Base-by-base conservation (phyloP, 805 yeast genomes). In the Yamadazyma laniorum region DNA sequence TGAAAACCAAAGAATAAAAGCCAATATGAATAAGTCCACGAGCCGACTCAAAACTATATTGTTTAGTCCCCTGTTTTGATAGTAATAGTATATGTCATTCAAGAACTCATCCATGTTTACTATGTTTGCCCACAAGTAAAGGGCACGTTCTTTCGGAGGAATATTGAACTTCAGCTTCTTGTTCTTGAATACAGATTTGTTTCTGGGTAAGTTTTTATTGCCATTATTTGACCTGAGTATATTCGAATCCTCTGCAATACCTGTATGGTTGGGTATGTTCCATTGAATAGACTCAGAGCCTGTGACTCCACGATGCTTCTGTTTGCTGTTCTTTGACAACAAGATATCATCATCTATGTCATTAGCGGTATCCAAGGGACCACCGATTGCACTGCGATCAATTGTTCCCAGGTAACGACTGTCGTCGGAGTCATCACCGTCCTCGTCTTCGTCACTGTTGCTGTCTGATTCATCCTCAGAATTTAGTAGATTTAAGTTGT, bases 121-220 rank as follows among this genome's bases (percentile, higher is more conserved):
- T 17, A 93, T 87, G 53, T 93, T 93, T 1, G 98, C 95, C 98
- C 99, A 93, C 43, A 87, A 74, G 88, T 97, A 93, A 13, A 85
- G 66, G 0, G 98, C 95, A 34, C 88, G 67, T 54, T 90, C 96
- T 33, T 59, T 61, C 3, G 73, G 73, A 12, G 74, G 72, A 16
- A 69, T 66, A 4, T 60, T 41, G 33, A 55, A 49, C 17, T 39
- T 41, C 15, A 30, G 42, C 37, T n/a, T 47, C 35, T 38, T 34
- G 34, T 32, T 33, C 28, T 19, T 34, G 33, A 29, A 35, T 26
- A 34, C 29, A 32, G 32, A 35, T 32, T 30, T 45, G 23, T 34
- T 45, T 23, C 36, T 30, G 35, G 52, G 43, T 28, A 44, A 18
- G 18, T 40, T 21, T 6, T 7, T 7, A 6, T 21, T 21, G n/a